Base-by-base conservation (phyloP, 2,329 filamentous ascomycete genomes). In the Claviceps purpurea region DNA sequence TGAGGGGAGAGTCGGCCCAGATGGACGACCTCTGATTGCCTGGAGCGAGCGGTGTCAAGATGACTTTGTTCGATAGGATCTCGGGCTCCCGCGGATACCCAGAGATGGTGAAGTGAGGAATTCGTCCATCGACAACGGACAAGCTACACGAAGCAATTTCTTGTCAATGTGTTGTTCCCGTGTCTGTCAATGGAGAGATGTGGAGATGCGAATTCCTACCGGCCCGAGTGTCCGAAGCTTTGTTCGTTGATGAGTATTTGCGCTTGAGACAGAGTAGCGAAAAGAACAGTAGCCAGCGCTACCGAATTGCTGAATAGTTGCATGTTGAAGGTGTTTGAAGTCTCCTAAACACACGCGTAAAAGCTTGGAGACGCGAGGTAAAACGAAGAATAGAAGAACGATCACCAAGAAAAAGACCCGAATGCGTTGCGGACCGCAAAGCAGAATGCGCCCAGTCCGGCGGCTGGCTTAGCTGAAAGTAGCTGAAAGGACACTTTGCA, bases 31-130 rank as follows among this genome's bases (percentile, higher is more conserved):
- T 82, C 62, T 87, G 83, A 69, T 89, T 89, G 52, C 93, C 93
- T 5, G 89, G 89, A 48, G 82, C 83, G 14, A 89, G 84, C 11
- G 93, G 91, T 1, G 93, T 98, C 53, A 98, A 79, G 65, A 98
- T 86, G 54, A 97, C 65, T 66, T 90, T 89, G 74, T 97, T 91
- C 58, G 89, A 95, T 54, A 96, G 79, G 55, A 85, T 67, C 61
- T 85, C 78, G 58, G 81, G 80, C 39, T 67, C 59, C 56, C 70
- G 65, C 30, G 79, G 79, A 45, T 71, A 72, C 64, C 79, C 79
- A 52, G 74, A 69, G 55, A 81, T 65, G 53, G 68, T 65, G 63
- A 79, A 84, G 64, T 76, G 69, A 55, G 78, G 77, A 49, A 84
- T 69, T 51, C 67, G 65, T 26, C 69, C 67, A 50, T 53, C 54